Base-by-base conservation (phyloP, 108 stramenopile genomes). In the Chaetoceros tenuissimus region DNA sequence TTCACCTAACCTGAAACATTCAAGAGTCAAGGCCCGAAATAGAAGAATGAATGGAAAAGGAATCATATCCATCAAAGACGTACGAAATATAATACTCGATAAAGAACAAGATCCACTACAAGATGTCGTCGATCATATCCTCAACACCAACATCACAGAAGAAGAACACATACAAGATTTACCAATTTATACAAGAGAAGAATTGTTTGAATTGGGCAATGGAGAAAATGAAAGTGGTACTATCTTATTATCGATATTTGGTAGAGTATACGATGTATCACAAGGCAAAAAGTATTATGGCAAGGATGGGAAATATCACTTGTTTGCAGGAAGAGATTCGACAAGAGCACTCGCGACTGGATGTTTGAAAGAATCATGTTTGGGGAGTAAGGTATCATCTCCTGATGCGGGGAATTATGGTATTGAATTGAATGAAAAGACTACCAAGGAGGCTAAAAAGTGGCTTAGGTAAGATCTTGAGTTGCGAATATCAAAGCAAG, bases 211-310 rank as follows among this genome's bases (percentile, higher is more conserved):
- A 59, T 75, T 57, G 44, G 84, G 82, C 18, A 75, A 75, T 52
- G 67, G 69, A 56, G 82, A 78, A 2, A 52, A 55, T 45, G 81
- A 85, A 17, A 80, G 67, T 13, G 31, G 61, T n/a, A 80, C 80
- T 7, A 48, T 90, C 24, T 67, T 77, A 55, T 60, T 90, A 30
- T 60, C 69, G 8, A 72, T 86, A 1, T 73, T 71, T 52, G 89
- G 89, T 25, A 67, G 89, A 24, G 71, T 90, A 34, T 90, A 90
- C 31, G 89, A 90, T 59, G 89, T 90, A 0, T 51, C 78, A 2
- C 71, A 57, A 2, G 85, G 85, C 8, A 20, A 27, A 19, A 77
- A 78, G 50, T 90, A 84, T 57, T 90, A 90, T 53, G 82, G 80
- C 3, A 65, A 69, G 34, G 72, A 59, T 24, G 73, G 58, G 5